Base-by-base conservation (phyloP, 176 grass and related monocot species). In the Puya raimondii region DNA sequence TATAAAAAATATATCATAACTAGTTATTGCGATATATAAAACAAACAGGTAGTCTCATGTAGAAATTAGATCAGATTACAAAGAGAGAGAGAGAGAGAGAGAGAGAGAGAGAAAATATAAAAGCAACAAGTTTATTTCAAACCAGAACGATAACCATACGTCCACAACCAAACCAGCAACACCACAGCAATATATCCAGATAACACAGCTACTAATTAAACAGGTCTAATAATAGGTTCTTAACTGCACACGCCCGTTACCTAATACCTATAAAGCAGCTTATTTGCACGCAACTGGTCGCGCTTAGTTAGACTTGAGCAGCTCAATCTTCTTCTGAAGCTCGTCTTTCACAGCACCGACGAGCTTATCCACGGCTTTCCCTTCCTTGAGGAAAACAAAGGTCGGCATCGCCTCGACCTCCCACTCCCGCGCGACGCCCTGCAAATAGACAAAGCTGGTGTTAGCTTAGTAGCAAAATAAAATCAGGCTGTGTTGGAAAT, bases 381-480 rank as follows among this genome's bases (percentile, higher is more conserved):
- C 78, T 48, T 81, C 78, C 64, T 81, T 81, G 64, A 81, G 51
- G 58, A 74, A 81, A 56, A 81, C 54, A 66, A 74, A 81, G 51
- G 71, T 81, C 61, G 78, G 78, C 78, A 74, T 81, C 17, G 78
- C 78, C 68, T 80, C 78, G 23, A 80, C 50, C 58, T 63, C 78
- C 71, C 71, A 81, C 56, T 81, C 78, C 17, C 61, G 49, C 13
- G 78, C 71, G 50, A 81, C 78, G 1, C 26, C 23, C 78, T 81
- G 78, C 58, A 48, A 73, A 49, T 23, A 69, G 56, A 61, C 2
- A 61, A 61, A 61, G 21, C 14, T 61, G 0, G 4, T 22, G 56
- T 59, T 2, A 61, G 56, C 2, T 22, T 8, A 10, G 56, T 20
- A 21, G 56, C 56, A 61, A 9, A 61, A 61, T 21, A 2, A 61